Evolutionary conservation across 108 stramenopile genomes (phyloP), one percentile per base, ranked within the genome.

Genomic region (Cyclotella cryptica): DNA sequence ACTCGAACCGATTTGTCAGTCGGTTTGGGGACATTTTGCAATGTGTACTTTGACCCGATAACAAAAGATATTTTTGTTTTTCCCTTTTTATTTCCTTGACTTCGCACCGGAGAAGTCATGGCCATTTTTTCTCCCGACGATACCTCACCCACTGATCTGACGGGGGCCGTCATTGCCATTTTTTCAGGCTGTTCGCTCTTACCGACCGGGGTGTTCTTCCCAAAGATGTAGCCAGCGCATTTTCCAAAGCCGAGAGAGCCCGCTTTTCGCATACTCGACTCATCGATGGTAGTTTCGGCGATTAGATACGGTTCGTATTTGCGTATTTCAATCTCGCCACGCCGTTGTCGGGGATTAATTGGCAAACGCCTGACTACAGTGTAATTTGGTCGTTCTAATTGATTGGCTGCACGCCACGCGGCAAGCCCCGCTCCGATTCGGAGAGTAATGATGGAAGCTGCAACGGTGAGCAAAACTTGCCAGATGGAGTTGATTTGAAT

Each of bases 181-280:
- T 86, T 86, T 49, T 86, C 85, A 24, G 51, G 13, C 11, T 45
- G 46, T 0, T n/a, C 53, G 10, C 43, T 53, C 44, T 22, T 43
- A 19, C 40, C 30, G n/a, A 39, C 40, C 8, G 80, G 40, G 41
- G 75, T 71, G 47, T 90, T 90, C 75, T 85, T 85, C 7, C 89
- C 89, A 74, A 90, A 90, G 55, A 90, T 90, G 66, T 86, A 90
- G 0, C 81, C 87, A 7, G 89, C 89, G 46, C 87, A 88, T 26
- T 66, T 74, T 13, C 86, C 74, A 67, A 90, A 90, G 8, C 87
- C 85, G 2, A 61, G 13, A 0, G 73, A 51, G 0, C 82, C 80
- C 0, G 88, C 76, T 51, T 83, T 70, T 14, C 76, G 70, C 58
- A 89, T 83, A 28, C 86, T 85, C 4, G 58, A 47, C 42, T 76